Evolutionary conservation across 306 rosid genomes (phyloP).

Genomic region (Myrica gale): DNA sequence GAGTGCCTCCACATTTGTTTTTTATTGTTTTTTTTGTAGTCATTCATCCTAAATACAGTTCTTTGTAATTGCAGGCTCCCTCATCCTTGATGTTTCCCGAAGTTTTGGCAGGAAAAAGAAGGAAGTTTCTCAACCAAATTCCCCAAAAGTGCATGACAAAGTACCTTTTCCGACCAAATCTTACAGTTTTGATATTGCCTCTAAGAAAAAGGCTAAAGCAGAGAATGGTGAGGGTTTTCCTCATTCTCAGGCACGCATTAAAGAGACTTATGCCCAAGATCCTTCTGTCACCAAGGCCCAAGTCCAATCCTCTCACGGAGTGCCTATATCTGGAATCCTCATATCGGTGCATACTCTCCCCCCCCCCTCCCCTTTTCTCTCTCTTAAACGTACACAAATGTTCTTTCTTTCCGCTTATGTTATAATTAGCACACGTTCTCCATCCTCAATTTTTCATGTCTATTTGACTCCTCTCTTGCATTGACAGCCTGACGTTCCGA

Average conservation of each 20-base stretch:
- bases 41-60: slow-evolving; percentile 20
- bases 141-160: slow-evolving; percentile 44
- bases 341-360: slow-evolving; percentile 37
- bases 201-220: slow-evolving; percentile 38
- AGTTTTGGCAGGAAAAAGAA: slow-evolving; percentile 47
- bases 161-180: slow-evolving; percentile 32
- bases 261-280: slow-evolving; percentile 34
- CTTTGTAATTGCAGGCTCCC: slow-evolving; percentile 50
- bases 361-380: not conserved
- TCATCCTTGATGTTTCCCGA: slow-evolving; percentile 38
- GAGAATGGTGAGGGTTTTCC: slow-evolving; percentile 30
- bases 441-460: not conserved
- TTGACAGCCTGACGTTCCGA: slow-evolving; percentile 43
- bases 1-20: not conserved
- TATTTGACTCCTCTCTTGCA: slow-evolving; percentile 19
- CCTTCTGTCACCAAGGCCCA: slow-evolving; percentile 11
- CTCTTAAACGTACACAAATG: not conserved
- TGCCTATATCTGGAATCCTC: slow-evolving; percentile 33
- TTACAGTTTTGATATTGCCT: slow-evolving; percentile 39
- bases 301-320: slow-evolving; percentile 19
- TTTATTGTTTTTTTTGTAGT: slow-evolving; percentile 1
- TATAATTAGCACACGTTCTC: not conserved
- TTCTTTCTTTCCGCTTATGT: not conserved
- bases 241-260: slow-evolving; percentile 34
- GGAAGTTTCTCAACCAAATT: slow-evolving; percentile 48